Evolutionary conservation across 2,329 filamentous ascomycete species (phyloP).

Genomic region (Aspergillus sp.): DNA sequence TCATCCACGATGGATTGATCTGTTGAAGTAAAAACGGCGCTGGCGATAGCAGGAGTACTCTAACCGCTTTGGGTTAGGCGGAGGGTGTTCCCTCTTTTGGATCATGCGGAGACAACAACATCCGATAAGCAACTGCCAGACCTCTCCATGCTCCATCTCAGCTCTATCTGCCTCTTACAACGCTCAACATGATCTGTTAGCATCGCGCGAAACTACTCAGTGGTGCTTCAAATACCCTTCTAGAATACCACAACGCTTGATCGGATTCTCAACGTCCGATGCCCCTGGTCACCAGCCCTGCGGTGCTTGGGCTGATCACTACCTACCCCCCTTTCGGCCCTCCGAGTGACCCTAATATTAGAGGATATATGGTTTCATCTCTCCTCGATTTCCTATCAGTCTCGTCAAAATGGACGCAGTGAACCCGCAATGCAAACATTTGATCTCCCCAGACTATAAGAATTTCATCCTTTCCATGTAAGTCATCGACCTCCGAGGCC

Average conservation of each 20-base stretch:
- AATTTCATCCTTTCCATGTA: constrained; percentile 58
- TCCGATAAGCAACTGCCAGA: background rate
- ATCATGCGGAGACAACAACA: constrained; percentile 12
- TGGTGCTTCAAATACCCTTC: background rate
- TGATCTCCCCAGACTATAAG: constrained; percentile 51
- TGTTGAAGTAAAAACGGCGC: background rate
- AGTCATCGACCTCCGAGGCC: constrained; percentile 16
- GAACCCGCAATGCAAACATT: constrained; percentile 47
- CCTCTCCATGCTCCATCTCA: background rate
- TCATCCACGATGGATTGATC: no score
- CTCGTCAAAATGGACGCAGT: constrained; percentile 21
- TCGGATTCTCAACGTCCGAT: background rate
- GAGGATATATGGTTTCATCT: background rate
- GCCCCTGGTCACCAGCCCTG: background rate
- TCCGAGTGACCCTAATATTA: background rate
- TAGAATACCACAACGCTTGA: background rate
- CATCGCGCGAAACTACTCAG: background rate
- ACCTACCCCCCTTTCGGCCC: background rate
- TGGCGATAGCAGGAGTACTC: background rate
- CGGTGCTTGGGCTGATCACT: background rate
- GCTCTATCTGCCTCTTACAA: background rate
- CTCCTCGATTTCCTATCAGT: background rate
- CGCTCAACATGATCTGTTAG: background rate
- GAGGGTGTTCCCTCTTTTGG: constrained; percentile 4
- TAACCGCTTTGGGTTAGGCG: constrained; percentile 4